Evolutionary conservation across 2,329 filamentous ascomycete species (phyloP).

Genomic region (Arthrocladium fulminans): DNA sequence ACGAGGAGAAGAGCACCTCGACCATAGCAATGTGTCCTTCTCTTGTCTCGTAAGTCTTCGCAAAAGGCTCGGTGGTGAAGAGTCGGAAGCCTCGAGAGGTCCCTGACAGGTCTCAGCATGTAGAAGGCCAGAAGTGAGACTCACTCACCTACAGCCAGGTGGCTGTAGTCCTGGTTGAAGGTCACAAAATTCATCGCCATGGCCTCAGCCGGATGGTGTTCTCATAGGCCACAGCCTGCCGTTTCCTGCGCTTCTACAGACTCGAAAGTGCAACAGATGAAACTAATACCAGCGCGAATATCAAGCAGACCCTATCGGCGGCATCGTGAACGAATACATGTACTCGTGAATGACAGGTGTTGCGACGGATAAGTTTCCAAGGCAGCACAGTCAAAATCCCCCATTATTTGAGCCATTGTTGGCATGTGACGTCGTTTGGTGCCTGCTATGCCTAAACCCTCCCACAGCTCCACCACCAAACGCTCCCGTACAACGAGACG

Average conservation of each 20-base stretch:
- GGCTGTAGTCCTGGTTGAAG: slow-evolving; percentile 98
- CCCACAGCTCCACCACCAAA: neutral
- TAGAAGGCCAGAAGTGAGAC: slow-evolving; percentile 9
- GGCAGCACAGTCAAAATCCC: neutral
- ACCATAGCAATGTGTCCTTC: slow-evolving; percentile 93
- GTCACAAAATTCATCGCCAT: slow-evolving; percentile 96
- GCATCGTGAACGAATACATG: too few relatives aligned
- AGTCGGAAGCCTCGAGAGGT: slow-evolving; percentile 92
- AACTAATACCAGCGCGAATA: too few relatives aligned
- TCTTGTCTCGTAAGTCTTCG: slow-evolving; percentile 86
- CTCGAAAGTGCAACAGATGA: too few relatives aligned
- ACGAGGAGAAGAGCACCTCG: slow-evolving; percentile 98
- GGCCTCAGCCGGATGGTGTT: slow-evolving; percentile 22
- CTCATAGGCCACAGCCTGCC: neutral
- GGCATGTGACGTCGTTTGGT: slow-evolving; percentile 4
- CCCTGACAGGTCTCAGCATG: slow-evolving; percentile 42
- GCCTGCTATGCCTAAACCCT: neutral
- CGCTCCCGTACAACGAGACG: neutral
- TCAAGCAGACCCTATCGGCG: too few relatives aligned
- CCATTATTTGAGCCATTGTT: neutral
- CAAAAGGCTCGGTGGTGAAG: slow-evolving; percentile 93
- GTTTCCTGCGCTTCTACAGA: neutral
- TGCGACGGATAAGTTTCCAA: too few relatives aligned
- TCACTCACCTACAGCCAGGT: slow-evolving; percentile 77
- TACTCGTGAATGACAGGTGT: too few relatives aligned